Conservation (phyloP, 2,329 filamentous ascomycete genomes). For the Kalmusia sp. region DNA sequence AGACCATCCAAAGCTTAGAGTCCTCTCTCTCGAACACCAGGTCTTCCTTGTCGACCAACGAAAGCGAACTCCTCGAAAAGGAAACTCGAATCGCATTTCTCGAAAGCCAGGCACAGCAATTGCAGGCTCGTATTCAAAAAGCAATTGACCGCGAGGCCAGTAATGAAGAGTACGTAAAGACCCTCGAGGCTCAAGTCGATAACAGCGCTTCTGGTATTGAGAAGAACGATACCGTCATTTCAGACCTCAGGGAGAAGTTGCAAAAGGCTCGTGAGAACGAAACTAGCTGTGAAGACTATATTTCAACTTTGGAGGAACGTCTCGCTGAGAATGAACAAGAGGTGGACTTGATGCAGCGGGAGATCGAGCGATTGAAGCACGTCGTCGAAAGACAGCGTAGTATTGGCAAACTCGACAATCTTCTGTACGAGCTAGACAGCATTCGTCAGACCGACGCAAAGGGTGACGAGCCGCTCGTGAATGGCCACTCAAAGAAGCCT, state of each 20-base stretch:
- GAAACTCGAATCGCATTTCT: slow-evolving; percentile 93
- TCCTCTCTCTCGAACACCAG: slow-evolving; percentile 89
- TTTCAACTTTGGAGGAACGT: slow-evolving; percentile 93
- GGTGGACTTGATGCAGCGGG: slow-evolving; percentile 93
- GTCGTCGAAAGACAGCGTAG: slow-evolving; percentile 95
- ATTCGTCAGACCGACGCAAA: slow-evolving; percentile 47
- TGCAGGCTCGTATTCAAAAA: slow-evolving; percentile 91
- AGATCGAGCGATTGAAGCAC: slow-evolving; percentile 92
- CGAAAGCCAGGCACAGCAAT: slow-evolving; percentile 88
- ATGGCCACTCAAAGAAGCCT: slow-evolving; percentile 43
- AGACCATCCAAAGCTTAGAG: slow-evolving; percentile 94
- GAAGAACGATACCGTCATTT: slow-evolving; percentile 84
- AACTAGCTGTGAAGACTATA: slow-evolving; percentile 90
- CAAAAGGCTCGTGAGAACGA: slow-evolving; percentile 88
- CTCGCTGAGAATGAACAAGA: slow-evolving; percentile 96
- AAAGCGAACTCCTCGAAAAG: slow-evolving; percentile 87
- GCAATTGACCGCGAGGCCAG: slow-evolving; percentile 88
- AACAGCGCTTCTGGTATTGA: slow-evolving; percentile 91
- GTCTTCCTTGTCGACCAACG: slow-evolving; percentile 80
- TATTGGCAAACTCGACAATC: slow-evolving; percentile 89
- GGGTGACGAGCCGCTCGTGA: slow-evolving; percentile 35
- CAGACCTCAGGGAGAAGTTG: slow-evolving; percentile 90
- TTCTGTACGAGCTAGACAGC: slow-evolving; percentile 88
- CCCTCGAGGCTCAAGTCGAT: slow-evolving; percentile 88
- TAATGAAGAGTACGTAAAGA: slow-evolving; percentile 91